These are phyloP conservation scores for Paecilomyces formosus DNA, from an alignment of 2,329 filamentous ascomycete species.

Conservation along the genomic window DNA sequence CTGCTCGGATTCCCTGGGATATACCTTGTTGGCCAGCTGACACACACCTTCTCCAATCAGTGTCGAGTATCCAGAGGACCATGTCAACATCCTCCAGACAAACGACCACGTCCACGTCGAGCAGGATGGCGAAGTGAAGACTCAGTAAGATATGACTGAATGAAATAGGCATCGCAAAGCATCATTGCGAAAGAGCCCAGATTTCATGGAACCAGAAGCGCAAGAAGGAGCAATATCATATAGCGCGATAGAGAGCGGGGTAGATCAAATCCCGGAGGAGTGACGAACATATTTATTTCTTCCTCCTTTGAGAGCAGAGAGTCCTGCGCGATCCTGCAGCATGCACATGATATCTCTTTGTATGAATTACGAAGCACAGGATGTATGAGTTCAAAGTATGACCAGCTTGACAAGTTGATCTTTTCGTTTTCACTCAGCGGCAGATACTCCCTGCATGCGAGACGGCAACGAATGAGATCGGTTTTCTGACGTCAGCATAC, in stretches of 20 bases:
- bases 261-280: background rate
- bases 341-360: background rate
- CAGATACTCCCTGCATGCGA: background rate
- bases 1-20: background rate
- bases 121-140: slow-evolving; percentile 61
- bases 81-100: slow-evolving; percentile 56
- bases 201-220: background rate
- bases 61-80: slow-evolving; percentile 63
- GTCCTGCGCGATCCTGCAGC: background rate
- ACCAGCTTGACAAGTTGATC: background rate
- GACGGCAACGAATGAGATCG: no score
- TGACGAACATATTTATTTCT: no score
- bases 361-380: background rate
- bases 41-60: slow-evolving; percentile 39
- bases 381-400: background rate
- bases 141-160: slow-evolving; percentile 50
- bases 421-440: background rate
- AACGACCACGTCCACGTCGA: slow-evolving; percentile 76
- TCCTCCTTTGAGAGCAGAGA: background rate
- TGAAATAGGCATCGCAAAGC: background rate
- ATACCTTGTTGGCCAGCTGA: slow-evolving; percentile 5
- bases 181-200: background rate
- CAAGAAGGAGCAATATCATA: background rate
- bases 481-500: background rate
- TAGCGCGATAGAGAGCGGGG: background rate